These are phyloP conservation scores for Xerocomellus amylosporus DNA, from an alignment of 768 basidiomycete species.

Conservation along the genomic window DNA sequence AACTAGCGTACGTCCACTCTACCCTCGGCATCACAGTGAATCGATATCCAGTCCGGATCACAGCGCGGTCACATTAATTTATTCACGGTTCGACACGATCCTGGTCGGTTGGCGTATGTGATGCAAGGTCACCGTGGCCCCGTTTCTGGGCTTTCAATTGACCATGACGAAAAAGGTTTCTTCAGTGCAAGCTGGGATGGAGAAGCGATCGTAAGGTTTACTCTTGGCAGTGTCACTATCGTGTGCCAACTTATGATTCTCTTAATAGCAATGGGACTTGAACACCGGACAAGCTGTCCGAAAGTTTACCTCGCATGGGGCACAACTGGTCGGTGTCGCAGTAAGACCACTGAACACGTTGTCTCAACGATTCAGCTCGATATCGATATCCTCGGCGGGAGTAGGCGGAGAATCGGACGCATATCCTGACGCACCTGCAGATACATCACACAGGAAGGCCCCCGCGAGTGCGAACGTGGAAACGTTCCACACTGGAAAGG, in stretches of 20 bases:
- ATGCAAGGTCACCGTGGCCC: conserved; percentile 69
- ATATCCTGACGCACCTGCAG: conserved; percentile 12
- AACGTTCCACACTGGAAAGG: conserved; percentile 13
- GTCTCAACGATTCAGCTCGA: conserved; percentile 31
- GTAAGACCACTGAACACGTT: conserved; percentile 60
- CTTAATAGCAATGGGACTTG: conserved; percentile 90
- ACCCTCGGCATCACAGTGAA: conserved; percentile 18
- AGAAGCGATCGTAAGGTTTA: conserved; percentile 66
- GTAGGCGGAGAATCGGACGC: conserved; percentile 19
- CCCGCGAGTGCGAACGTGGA: conserved; percentile 25
- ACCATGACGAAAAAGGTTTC: conserved; percentile 79
- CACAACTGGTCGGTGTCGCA: conserved; percentile 80
- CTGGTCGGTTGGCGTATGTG: conserved; percentile 72
- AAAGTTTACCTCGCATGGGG: conserved; percentile 75
- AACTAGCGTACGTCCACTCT: conserved; percentile 59
- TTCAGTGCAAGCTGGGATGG: conserved; percentile 97
- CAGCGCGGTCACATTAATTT: conserved; percentile 91
- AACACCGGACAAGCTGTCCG: conserved; percentile 82
- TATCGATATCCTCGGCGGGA: conserved; percentile 27
- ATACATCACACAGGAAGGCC: conserved; percentile 11
- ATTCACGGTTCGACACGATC: conserved; percentile 89
- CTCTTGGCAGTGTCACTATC: neutral
- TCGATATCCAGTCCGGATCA: conserved; percentile 14
- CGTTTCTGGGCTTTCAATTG: conserved; percentile 80
- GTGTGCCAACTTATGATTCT: conserved; percentile 5